Percentiles rank a stretch among this genome's conserved stretches.
These are phyloP conservation scores for Trichoderma arundinaceum DNA, from an alignment of 2,329 filamentous ascomycete species.

Conservation along the genomic window DNA sequence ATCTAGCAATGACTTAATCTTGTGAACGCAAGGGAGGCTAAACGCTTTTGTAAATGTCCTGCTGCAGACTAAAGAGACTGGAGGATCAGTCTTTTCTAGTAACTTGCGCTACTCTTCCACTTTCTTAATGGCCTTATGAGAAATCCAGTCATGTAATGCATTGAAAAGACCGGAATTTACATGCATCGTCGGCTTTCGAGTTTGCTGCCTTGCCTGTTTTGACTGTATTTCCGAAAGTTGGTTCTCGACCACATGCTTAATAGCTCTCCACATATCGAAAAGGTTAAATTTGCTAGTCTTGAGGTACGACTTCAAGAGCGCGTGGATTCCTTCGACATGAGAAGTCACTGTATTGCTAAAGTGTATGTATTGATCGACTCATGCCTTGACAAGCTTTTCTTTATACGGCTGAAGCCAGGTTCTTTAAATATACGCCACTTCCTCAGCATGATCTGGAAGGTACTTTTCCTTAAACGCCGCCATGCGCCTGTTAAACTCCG, in stretches of 20 bases:
- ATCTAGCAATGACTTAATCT: too few species aligned
- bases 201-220: slow-evolving; percentile 33
- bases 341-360: slow-evolving; percentile 32
- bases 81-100: slow-evolving; percentile 27
- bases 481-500: too few species aligned
- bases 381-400: slow-evolving; percentile 36
- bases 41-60: slow-evolving; percentile 30
- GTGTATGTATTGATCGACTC: slow-evolving; percentile 34
- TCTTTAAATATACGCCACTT: too few species aligned
- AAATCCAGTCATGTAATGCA: slow-evolving; percentile 34
- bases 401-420: slow-evolving; percentile 36
- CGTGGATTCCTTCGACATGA: background rate
- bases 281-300: slow-evolving; percentile 34
- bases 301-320: slow-evolving; percentile 34
- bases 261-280: slow-evolving; percentile 34
- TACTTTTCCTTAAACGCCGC: slow-evolving; percentile 32
- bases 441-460: slow-evolving; percentile 30
- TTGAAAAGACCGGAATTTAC: slow-evolving; percentile 30
- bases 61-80: too few species aligned
- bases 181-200: too few species aligned
- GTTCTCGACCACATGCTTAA: slow-evolving; percentile 33
- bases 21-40: background rate
- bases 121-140: slow-evolving; percentile 32
- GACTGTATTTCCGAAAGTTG: slow-evolving; percentile 33
- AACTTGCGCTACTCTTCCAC: too few species aligned